Base-by-base conservation (phyloP, 2,329 filamentous ascomycete genomes). In the Nigrograna mackinnonii region DNA sequence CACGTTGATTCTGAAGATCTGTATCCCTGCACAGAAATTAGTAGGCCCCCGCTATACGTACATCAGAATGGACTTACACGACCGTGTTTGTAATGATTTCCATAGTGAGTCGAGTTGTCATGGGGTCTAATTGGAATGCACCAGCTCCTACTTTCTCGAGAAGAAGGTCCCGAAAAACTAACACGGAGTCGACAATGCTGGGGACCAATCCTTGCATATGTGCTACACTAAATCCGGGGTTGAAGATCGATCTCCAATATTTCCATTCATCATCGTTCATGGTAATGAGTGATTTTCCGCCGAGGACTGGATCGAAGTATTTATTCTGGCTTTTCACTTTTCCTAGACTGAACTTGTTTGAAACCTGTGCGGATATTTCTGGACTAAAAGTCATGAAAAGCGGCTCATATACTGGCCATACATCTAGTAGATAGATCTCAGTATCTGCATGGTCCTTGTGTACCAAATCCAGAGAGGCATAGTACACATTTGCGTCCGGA, bases 201-300 rank as follows among this genome's bases (percentile, higher is more conserved):
- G 45, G 45, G n/a, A 45, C 45, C 12, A 30, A 26, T 18, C 21
- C 34, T 6, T 22, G 14, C 37, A 52, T 36, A 24, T 39, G 22
- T 4, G 31, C n/a, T 5, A 41, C 24, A 31, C 53, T 53, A 41
- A 56, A 56, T 2, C 43, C 52, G 14, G 47, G 43, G 21, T 50
- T 55, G 22, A 54, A 41, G 4, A 52, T 22, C 4, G 37, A 17
- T 22, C 53, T 19, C 53, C 53, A 54, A 3, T 19, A 20, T 30
- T 50, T 54, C 46, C 51, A 47, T 2, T 44, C 18, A n/a, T 28
- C 24, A 13, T 33, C 34, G 16, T 45, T 44, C 41, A 51, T 46
- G 3, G 48, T 31, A 12, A 51, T 22, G 14, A 49, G 3, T 32
- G 30, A 47, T 30, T 36, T 36, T 17, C 44, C 47, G 9, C 47